Base-by-base conservation (phyloP, 371 early-diverging fungal species). In the Chytridiales sp. region DNA sequence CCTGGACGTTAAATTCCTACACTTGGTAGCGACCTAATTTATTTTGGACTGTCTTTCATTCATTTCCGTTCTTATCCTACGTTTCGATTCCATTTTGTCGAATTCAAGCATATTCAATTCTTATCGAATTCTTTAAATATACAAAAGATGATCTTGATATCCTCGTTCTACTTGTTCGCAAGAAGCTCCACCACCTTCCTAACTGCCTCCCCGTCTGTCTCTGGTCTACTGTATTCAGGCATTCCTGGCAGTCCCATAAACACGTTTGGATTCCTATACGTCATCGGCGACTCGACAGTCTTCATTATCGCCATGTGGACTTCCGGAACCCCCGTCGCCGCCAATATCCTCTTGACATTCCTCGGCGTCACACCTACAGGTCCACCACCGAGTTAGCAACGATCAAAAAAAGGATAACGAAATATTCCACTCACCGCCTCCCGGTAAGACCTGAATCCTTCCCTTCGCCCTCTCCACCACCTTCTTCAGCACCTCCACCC, bases 361-460 rank as follows among this genome's bases (percentile, higher is more conserved):
- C 70, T 39, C 13, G 54, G 57, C 8, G 64, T 64, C 31, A 73
- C 54, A 29, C 70, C 64, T 56, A 11, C 21, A 5, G 13, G 36
- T 3, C 19, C 26, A 30, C 46, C 44, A 22, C n/a, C n/a, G 36
- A n/a, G 21, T 57, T 5, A 22, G 24, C 24, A 30, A 21, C 13
- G 31, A 39, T 6, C 6, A 6, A 40, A 34, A 38, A 26, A 32
- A 43, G 6, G 1, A n/a, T 26, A 26, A n/a, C 17, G 44, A 48
- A 48, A 17, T 31, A 15, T 11, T 15, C 40, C 17, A 54, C 22
- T 29, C 69, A 67, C 83, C 82, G 32, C 80, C 77, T 3, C 84
- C 83, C 11, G 85, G 83, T 61, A 85, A 64, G 27, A 83, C 80
- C 22, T 59, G 69, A 27, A 83, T 76, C 3, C 78, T 60, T 3